Percentiles rank a stretch among this genome's conserved stretches.
phyloP scores from a whole-genome alignment of 495 filamentous ascomycete genomes.

The Aspergillus sclerotiicarbonarius region DNA sequence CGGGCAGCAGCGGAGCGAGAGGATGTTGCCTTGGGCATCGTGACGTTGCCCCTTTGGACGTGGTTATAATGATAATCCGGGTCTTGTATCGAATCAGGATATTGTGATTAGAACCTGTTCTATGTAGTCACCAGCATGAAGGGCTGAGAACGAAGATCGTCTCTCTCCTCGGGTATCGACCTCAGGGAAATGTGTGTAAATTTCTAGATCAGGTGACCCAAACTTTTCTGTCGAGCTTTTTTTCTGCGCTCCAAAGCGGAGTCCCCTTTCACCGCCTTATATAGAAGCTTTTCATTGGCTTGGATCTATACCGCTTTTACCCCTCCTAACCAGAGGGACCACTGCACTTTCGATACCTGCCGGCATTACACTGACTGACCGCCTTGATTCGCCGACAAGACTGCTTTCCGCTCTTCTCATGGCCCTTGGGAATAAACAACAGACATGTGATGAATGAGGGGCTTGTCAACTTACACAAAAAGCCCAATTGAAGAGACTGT shows the following conservation, averaged over 20 bases:
- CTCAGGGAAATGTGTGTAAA: slow-evolving; percentile 38
- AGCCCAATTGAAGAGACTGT: neutral
- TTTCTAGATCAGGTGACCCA: slow-evolving; percentile 39
- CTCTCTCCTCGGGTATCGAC: neutral
- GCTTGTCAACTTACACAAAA: neutral
- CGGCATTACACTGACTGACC: slow-evolving; percentile 9
- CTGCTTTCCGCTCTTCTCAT: neutral
- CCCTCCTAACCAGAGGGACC: slow-evolving; percentile 8
- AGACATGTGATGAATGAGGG: neutral
- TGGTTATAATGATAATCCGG: neutral
- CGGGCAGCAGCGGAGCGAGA: slow-evolving; percentile 41
- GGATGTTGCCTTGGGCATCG: slow-evolving; percentile 46
- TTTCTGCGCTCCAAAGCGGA: slow-evolving; percentile 8
- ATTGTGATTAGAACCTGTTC: neutral
- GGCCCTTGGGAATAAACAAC: neutral
- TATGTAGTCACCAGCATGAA: neutral
- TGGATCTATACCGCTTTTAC: slow-evolving; percentile 5
- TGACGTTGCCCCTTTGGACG: slow-evolving; percentile 11
- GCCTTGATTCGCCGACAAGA: slow-evolving; percentile 7
- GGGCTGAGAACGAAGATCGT: neutral
- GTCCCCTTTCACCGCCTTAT: slow-evolving; percentile 25
- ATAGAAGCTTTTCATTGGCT: neutral
- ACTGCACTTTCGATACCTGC: neutral
- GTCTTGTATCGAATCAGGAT: neutral
- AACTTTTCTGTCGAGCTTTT: slow-evolving; percentile 34